These are phyloP conservation scores for Lobosporangium transversale DNA, from an alignment of 192 early-diverging fungal species.

Conservation along the genomic window DNA sequence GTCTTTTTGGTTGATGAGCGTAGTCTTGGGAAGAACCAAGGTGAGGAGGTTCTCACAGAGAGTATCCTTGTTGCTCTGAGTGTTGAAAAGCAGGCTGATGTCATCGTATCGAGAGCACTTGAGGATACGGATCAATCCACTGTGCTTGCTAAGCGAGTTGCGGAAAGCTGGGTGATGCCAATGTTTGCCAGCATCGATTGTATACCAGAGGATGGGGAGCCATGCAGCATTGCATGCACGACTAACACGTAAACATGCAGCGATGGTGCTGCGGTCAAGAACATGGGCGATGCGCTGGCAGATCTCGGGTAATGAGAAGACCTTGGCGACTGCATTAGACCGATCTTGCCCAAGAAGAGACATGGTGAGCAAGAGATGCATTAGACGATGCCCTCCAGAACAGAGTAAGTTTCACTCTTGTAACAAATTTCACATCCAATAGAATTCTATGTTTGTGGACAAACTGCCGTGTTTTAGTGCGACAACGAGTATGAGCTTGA, in stretches of 20 bases:
- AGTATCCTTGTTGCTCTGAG: neutral
- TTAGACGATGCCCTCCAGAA: too few species aligned
- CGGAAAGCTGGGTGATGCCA: conserved; percentile 20
- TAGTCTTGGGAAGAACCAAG: conserved; percentile 23
- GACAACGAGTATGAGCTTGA: too few species aligned
- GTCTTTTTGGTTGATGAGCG: conserved; percentile 1
- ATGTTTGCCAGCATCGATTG: conserved; percentile 26
- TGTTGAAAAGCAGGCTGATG: conserved; percentile 13
- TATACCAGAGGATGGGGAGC: conserved; percentile 36
- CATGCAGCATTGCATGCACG: conserved; percentile 21
- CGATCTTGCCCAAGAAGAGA: too few species aligned
- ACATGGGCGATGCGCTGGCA: conserved; percentile 21
- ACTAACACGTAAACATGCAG: conserved; percentile 15
- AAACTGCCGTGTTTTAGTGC: too few species aligned
- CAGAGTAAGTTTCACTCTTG: too few species aligned
- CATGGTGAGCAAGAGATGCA: too few species aligned
- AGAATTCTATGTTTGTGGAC: too few species aligned
- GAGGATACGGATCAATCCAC: conserved; percentile 26
- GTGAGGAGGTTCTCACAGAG: conserved; percentile 23
- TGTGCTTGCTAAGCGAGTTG: conserved; percentile 14
- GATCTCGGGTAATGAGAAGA: conserved; percentile 26
- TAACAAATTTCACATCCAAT: too few species aligned
- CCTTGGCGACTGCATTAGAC: too few species aligned
- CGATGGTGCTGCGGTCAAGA: conserved; percentile 10
- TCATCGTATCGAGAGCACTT: conserved; percentile 37